Base-by-base conservation (phyloP, 2,329 filamentous ascomycete species). In the Trichoderma atrobrunneum region DNA sequence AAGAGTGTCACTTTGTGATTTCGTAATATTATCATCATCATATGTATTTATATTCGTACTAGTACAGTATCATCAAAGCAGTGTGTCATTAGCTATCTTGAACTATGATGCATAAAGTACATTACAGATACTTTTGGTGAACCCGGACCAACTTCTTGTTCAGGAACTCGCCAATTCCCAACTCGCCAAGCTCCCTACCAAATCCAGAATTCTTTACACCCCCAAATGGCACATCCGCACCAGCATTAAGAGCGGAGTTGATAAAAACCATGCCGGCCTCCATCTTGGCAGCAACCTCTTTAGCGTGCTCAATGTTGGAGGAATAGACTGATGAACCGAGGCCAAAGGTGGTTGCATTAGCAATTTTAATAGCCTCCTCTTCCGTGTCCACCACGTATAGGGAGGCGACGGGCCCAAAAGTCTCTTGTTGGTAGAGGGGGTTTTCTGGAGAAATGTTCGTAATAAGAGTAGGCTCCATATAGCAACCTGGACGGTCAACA, bases 241-340 rank as follows among this genome's bases (percentile, higher is more conserved):
- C 76, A 0, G 76, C 72, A 5, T 65, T 65, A 12, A 75, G 74
- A 6, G 76, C 77, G 0, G 78, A 78, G 72, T 82, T 82, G 73
- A 82, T 80, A 76, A 78, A 82, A 24, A 82, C 79, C 80, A 81
- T 82, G n/a, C 87, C 87, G 11, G 86, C 83, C 78, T 89, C 86
- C 39, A 89, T 85, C 57, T 85, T 87, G 59, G 84, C 84, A 60
- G 84, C 80, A 14, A 82, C 77, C 72, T 75, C 77, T 73, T 82
- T 80, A 16, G 81, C 81, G 66, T 77, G 77, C 18, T 76, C 81
- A 61, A 89, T 82, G 75, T 88, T 84, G 75, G 86, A 80, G 0
- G 87, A 89, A 74, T 89, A 90, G 7, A 90, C 79, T 0, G 87
- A 85, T 5, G 84, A 84, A 4, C 86, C 86, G 0, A 89, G 81